These are phyloP conservation scores for Verticillium nubilum DNA, from an alignment of 2,329 filamentous ascomycete genomes.

Conservation along the genomic window DNA sequence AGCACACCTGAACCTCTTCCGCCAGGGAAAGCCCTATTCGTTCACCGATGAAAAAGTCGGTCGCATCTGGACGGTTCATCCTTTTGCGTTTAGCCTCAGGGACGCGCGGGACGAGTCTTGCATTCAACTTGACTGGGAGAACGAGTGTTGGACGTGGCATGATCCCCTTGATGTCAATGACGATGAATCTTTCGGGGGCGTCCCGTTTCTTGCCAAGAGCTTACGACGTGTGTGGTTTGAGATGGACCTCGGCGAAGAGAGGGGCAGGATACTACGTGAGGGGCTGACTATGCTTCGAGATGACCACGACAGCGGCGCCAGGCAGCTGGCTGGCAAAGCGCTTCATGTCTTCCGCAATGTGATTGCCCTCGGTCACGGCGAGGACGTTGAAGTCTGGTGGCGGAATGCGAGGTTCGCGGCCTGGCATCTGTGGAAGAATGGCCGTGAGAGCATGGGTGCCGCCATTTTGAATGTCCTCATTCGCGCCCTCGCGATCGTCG, in stretches of 20 bases:
- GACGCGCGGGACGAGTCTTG: conserved; percentile 31
- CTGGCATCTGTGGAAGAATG: conserved; percentile 62
- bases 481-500: conserved; percentile 34
- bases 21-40: conserved; percentile 52
- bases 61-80: conserved; percentile 57
- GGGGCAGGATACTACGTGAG: conserved; percentile 36
- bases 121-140: conserved; percentile 58
- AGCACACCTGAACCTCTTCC: conserved; percentile 41
- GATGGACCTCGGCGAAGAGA: conserved; percentile 37
- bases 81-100: conserved; percentile 54
- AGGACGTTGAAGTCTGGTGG: conserved; percentile 45
- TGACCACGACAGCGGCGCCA: conserved; percentile 55
- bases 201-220: conserved; percentile 53
- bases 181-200: conserved; percentile 40
- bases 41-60: conserved; percentile 48
- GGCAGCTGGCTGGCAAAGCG: conserved; percentile 50
- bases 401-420: conserved; percentile 45
- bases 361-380: neutral
- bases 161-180: conserved; percentile 44
- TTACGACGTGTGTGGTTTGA: conserved; percentile 56
- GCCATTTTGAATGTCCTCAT: conserved; percentile 49
- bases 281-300: conserved; percentile 44
- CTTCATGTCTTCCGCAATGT: conserved; percentile 34
- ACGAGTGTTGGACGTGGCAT: conserved; percentile 53
- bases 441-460: conserved; percentile 61